A percentile compares a stretch with the other conserved stretches of the same genome.
Evolutionary conservation across 129 eudicot genomes (phyloP).

Genomic region (Heracleum sosnowskyi): DNA sequence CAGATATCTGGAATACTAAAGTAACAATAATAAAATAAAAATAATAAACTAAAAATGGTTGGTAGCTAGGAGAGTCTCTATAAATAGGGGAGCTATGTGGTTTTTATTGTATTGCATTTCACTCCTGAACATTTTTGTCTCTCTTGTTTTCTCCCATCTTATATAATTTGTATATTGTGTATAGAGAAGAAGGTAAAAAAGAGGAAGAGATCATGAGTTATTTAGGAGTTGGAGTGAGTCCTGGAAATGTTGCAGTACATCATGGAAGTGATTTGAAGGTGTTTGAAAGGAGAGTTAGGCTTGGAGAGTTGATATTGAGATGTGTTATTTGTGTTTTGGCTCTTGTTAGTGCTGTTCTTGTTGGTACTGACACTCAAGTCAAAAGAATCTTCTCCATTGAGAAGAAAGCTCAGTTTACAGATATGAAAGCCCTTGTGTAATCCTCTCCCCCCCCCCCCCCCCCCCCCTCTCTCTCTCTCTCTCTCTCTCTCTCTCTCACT

Average conservation of each 20-base stretch:
- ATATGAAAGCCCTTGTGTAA: conserved; percentile 79
- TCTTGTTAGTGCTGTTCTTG: conserved; percentile 53
- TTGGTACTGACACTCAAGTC: conserved; percentile 67
- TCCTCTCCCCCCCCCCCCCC: background rate
- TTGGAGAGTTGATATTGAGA: conserved; percentile 58
- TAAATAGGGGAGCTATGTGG: background rate
- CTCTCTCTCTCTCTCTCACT: background rate
- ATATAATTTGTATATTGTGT: background rate
- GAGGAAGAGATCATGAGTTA: conserved; percentile 39
- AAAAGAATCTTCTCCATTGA: conserved; percentile 49
- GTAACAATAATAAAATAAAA: background rate
- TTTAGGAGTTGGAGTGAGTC: conserved; percentile 66
- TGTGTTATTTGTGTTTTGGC: conserved; percentile 45
- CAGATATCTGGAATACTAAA: background rate
- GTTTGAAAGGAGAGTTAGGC: conserved; percentile 50
- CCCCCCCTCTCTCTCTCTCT: background rate
- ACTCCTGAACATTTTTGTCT: background rate
- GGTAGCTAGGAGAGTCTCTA: background rate
- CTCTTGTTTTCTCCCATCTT: background rate
- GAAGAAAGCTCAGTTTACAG: conserved; percentile 65
- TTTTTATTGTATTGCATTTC: background rate
- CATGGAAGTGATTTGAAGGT: conserved; percentile 48
- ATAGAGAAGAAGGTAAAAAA: background rate
- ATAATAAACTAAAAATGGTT: background rate
- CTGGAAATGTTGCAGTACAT: conserved; percentile 53